These are phyloP conservation scores for Lachnellula cervina DNA, from an alignment of 2,329 filamentous ascomycete species.

Conservation along the genomic window DNA sequence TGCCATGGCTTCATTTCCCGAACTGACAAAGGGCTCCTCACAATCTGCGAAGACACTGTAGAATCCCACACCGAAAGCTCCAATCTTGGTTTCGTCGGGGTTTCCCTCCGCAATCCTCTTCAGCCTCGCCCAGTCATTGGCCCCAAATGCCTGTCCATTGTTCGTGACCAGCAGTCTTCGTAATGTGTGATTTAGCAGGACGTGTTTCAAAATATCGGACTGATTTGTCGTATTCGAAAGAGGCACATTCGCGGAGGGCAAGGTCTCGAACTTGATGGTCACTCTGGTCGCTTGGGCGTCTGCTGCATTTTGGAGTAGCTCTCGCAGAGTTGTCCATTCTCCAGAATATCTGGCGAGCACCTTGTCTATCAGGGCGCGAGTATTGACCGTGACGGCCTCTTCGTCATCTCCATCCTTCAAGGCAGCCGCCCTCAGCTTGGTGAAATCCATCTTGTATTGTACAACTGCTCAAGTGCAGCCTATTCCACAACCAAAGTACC, in stretches of 20 bases:
- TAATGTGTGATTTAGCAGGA: constrained; percentile 78
- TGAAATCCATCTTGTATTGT: constrained; percentile 56
- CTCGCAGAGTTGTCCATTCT: constrained; percentile 85
- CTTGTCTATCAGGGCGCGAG: constrained; percentile 93
- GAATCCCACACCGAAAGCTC: constrained; percentile 96
- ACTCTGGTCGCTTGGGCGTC: constrained; percentile 90
- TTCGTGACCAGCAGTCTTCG: constrained; percentile 87
- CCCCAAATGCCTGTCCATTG: constrained; percentile 80
- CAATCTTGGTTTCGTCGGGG: constrained; percentile 97
- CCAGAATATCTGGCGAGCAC: constrained; percentile 94
- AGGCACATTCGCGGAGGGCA: constrained; percentile 75
- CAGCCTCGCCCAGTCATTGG: constrained; percentile 86
- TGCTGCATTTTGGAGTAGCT: constrained; percentile 97
- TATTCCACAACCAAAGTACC: background rate
- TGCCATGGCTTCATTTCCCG: constrained; percentile 87
- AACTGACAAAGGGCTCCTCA: constrained; percentile 95
- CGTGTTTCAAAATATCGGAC: constrained; percentile 74
- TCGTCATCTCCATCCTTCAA: constrained; percentile 83
- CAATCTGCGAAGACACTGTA: constrained; percentile 98
- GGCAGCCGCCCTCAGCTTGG: constrained; percentile 77
- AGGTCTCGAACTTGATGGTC: constrained; percentile 85
- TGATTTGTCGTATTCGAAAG: constrained; percentile 56
- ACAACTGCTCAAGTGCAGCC: background rate
- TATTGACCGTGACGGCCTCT: constrained; percentile 97
- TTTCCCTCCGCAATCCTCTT: constrained; percentile 99